Percentiles rank a stretch among this genome's conserved stretches.
phyloP scores from a whole-genome alignment of 2,329 filamentous ascomycete species.

The Xylaria sp. region DNA sequence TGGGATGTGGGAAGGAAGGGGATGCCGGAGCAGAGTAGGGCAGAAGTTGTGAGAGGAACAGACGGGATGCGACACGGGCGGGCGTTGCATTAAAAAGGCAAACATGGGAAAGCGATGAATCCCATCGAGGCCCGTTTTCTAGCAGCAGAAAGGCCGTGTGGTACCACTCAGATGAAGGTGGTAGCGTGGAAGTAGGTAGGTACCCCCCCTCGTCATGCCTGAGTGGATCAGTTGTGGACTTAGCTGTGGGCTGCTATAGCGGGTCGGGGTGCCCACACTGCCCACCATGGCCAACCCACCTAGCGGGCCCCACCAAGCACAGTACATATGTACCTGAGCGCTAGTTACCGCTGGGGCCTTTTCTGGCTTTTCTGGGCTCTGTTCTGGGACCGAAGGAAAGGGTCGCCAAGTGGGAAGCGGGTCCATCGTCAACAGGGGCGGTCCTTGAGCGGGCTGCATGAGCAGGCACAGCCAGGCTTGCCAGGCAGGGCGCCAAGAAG shows the following conservation, averaged over 20 bases:
- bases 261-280: slow-evolving; percentile 15
- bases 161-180: slow-evolving; percentile 27
- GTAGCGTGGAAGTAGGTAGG: slow-evolving; percentile 13
- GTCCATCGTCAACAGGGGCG: slow-evolving; percentile 18
- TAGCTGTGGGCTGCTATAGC: background rate
- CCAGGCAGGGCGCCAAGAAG: background rate
- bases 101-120: slow-evolving; percentile 50
- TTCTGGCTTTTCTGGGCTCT: slow-evolving; percentile 27
- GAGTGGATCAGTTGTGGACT: background rate
- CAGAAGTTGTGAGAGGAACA: slow-evolving; percentile 35
- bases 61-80: slow-evolving; percentile 39
- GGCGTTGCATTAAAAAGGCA: slow-evolving; percentile 45
- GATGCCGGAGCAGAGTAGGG: slow-evolving; percentile 8
- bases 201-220: background rate
- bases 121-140: slow-evolving; percentile 46
- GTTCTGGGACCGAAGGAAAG: slow-evolving; percentile 31
- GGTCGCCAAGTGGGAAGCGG: slow-evolving; percentile 31
- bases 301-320: slow-evolving; percentile 24
- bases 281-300: slow-evolving; percentile 2
- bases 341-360: slow-evolving; percentile 20
- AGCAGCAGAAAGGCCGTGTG: slow-evolving; percentile 33
- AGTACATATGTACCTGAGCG: slow-evolving; percentile 23
- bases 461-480: background rate
- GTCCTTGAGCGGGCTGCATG: slow-evolving; percentile 15
- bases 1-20: slow-evolving; percentile 9